A percentile compares a stretch with the other conserved stretches of the same genome.
Evolutionary conservation across 139 green algal species (phyloP).

Genomic region (Microglena sp.): DNA sequence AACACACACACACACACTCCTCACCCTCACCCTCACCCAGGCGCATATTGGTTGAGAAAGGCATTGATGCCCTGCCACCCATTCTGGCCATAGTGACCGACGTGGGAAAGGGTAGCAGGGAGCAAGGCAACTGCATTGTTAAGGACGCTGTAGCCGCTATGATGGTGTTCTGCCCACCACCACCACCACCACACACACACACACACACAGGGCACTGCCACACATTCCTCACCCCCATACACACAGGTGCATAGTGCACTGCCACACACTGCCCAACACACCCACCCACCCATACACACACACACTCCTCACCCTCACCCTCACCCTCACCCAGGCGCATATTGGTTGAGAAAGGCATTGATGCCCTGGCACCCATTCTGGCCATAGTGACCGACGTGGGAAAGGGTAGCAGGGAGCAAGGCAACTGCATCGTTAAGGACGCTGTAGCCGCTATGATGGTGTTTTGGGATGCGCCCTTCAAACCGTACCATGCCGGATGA

Average conservation of each 20-base stretch:
- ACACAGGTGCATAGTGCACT: too few relatives aligned
- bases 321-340: constrained; percentile 28
- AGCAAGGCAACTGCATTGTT: constrained; percentile 81
- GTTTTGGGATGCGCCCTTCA: constrained; percentile 39
- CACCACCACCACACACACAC: too few relatives aligned
- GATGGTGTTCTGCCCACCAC: too few relatives aligned
- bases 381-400: constrained; percentile 47
- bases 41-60: constrained; percentile 17
- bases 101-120: constrained; percentile 44
- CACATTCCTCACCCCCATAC: too few relatives aligned
- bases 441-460: constrained; percentile 59
- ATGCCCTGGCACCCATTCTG: constrained; percentile 19
- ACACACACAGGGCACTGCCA: too few relatives aligned
- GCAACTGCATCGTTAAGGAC: constrained; percentile 83
- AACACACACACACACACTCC: too few relatives aligned
- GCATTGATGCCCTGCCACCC: constrained; percentile 10
- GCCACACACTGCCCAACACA: too few relatives aligned
- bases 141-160: constrained; percentile 70
- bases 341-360: constrained; percentile 12
- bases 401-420: constrained; percentile 57
- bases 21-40: too few relatives aligned
- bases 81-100: constrained; percentile 41
- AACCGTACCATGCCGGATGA: constrained; percentile 34
- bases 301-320: too few relatives aligned
- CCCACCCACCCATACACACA: too few relatives aligned